Percentiles rank a stretch among this genome's conserved stretches.
phyloP scores from a whole-genome alignment of 176 grass and related monocot genomes.

The Pontederia crassipes region DNA sequence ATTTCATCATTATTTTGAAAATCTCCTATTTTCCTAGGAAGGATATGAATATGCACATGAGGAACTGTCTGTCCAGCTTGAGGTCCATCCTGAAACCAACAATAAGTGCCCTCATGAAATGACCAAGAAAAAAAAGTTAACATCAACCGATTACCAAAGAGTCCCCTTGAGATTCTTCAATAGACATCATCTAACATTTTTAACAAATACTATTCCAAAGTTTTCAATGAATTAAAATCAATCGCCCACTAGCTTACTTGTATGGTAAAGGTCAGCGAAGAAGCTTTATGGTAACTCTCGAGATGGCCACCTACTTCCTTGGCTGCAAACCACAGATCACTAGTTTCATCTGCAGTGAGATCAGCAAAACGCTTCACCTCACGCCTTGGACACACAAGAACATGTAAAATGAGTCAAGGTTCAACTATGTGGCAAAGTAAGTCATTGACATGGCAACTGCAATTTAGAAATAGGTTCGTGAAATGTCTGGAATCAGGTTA shows the following conservation, averaged over 20 bases:
- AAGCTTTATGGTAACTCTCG: conserved; percentile 72
- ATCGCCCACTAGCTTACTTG: conserved; percentile 33
- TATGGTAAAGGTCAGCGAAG: conserved; percentile 74
- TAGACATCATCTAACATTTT: too few relatives aligned
- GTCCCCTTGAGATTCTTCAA: too few relatives aligned
- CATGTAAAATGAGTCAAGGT: conserved; percentile 66
- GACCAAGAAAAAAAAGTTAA: conserved; percentile 11
- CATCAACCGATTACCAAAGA: neutral
- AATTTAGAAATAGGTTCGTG: too few relatives aligned
- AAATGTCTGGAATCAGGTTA: too few relatives aligned
- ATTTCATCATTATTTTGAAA: conserved; percentile 95
- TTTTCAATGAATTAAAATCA: neutral
- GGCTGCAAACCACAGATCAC: conserved; percentile 81
- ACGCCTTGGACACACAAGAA: conserved; percentile 69
- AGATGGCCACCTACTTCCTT: conserved; percentile 58
- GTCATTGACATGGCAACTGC: too few relatives aligned
- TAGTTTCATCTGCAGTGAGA: conserved; percentile 68
- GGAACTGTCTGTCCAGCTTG: conserved; percentile 87
- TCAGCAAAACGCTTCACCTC: conserved; percentile 76
- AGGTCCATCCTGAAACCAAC: conserved; percentile 64
- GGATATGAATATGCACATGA: conserved; percentile 91
- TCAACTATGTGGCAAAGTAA: conserved; percentile 3
- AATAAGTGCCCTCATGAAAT: neutral
- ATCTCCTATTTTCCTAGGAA: conserved; percentile 76
- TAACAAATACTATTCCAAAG: too few relatives aligned